phyloP scores from a whole-genome alignment of 1,139 yeast species.

The Candida sanyaensis region DNA sequence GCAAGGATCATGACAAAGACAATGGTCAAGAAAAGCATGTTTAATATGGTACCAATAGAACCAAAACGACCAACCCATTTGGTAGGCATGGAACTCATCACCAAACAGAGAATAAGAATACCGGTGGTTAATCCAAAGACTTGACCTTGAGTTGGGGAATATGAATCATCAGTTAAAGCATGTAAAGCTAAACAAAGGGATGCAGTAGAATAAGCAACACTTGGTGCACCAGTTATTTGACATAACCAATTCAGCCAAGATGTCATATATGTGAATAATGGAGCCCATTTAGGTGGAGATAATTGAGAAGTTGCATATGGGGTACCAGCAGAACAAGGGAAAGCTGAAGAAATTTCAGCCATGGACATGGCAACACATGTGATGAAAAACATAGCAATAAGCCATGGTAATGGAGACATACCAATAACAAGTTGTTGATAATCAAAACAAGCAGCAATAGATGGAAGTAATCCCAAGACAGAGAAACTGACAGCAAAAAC shows the following conservation, averaged over 20 bases:
- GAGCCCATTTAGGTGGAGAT: slow-evolving; percentile 54
- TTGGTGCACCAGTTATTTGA: slow-evolving; percentile 53
- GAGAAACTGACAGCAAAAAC: slow-evolving; percentile 72
- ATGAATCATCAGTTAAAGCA: slow-evolving; percentile 34
- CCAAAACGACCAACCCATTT: slow-evolving; percentile 59
- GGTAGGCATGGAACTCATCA: slow-evolving; percentile 54
- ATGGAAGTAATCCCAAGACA: slow-evolving; percentile 71
- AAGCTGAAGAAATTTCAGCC: slow-evolving; percentile 50
- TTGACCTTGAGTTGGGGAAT: slow-evolving; percentile 51
- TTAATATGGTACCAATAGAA: slow-evolving; percentile 51
- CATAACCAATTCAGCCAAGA: slow-evolving; percentile 58
- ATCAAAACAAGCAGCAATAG: slow-evolving; percentile 60
- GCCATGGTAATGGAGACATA: slow-evolving; percentile 57
- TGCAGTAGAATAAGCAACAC: slow-evolving; percentile 64
- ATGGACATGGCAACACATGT: slow-evolving; percentile 51
- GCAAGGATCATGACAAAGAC: slow-evolving; percentile 60
- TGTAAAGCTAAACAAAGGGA: slow-evolving; percentile 57
- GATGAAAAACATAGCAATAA: slow-evolving; percentile 51
- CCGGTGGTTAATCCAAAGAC: slow-evolving; percentile 52
- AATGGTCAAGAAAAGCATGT: slow-evolving; percentile 52
- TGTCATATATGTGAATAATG: slow-evolving; percentile 58
- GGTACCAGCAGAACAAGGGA: slow-evolving; percentile 52
- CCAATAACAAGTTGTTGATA: slow-evolving; percentile 57
- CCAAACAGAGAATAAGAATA: slow-evolving; percentile 51
- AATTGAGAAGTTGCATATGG: slow-evolving; percentile 53